Conservation (phyloP, 2,329 filamentous ascomycete genomes). For the Zasmidium cellare region DNA sequence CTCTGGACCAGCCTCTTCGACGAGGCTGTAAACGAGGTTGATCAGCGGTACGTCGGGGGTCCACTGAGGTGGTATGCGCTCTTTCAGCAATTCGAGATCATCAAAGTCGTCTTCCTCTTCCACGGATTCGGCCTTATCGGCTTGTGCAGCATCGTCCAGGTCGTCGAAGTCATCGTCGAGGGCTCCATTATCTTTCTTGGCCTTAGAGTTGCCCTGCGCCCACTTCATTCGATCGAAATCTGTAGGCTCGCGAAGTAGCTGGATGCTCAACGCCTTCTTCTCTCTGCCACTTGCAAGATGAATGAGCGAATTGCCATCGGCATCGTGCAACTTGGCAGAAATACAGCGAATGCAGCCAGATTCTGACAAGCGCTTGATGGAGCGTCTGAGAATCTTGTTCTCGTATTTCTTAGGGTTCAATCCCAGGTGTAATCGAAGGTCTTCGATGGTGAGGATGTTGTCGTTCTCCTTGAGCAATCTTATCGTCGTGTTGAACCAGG, state of each 20-base stretch:
- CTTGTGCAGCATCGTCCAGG: background rate
- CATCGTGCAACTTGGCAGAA: slow-evolving; percentile 14
- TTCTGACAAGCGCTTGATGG: slow-evolving; percentile 41
- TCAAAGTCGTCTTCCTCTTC: slow-evolving; percentile 5
- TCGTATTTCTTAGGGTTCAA: slow-evolving; percentile 38
- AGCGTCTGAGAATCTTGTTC: slow-evolving; percentile 40
- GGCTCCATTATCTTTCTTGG: background rate
- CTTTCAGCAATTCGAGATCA: slow-evolving; percentile 6
- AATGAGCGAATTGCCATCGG: slow-evolving; percentile 19
- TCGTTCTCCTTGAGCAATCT: slow-evolving; percentile 49
- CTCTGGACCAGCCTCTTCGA: slow-evolving; percentile 46
- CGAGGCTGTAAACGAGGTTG: slow-evolving; percentile 54
- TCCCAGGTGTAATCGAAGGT: slow-evolving; percentile 51
- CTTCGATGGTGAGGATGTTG: slow-evolving; percentile 53
- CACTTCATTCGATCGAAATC: slow-evolving; percentile 30
- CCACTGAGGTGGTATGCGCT: slow-evolving; percentile 54
- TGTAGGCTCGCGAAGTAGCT: slow-evolving; percentile 41
- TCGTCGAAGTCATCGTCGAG: slow-evolving; percentile 4
- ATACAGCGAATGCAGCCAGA: slow-evolving; percentile 39
- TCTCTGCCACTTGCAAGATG: slow-evolving; percentile 4
- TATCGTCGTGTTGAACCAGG: slow-evolving; percentile 52
- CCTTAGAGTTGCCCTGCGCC: background rate
- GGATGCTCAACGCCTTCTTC: slow-evolving; percentile 29
- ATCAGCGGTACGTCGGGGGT: slow-evolving; percentile 52
- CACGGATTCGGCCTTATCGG: background rate